Evolutionary conservation across 345 rosid genomes (phyloP), one percentile per base, ranked within the genome.

Genomic region (Citrus sp.): DNA sequence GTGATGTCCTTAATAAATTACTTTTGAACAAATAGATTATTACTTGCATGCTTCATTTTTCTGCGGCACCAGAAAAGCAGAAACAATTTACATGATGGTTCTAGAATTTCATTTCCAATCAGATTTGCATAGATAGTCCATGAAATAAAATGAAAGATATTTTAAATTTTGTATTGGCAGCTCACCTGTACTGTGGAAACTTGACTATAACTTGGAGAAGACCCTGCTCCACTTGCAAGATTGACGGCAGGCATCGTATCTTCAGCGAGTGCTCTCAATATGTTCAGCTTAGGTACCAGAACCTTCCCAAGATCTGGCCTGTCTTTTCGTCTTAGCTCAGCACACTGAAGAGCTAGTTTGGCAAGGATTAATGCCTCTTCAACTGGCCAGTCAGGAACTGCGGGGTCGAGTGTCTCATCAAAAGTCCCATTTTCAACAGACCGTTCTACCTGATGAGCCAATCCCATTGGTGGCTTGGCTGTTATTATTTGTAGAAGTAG

Each of bases 401-500:
- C 72, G 3, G 87, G 87, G 85, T 96, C 99, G 42, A 91, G 88
- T 4, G 83, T 76, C 61, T 83, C 82, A 1, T 69, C 66, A 25
- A 96, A 89, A 51, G 63, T 88, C 76, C 97, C 92, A 1, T 80
- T 85, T 72, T 90, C 91, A 13, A 94, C 90, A 10, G 97, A 87
- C 55, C 65, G 84, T 51, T 90, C 91, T 38, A 96, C 89, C 1
- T 75, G 86, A 80, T 90, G 93, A 56, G 93, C 82, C 84, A 96
- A 81, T 46, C 98, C 98, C 99, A 94, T 96, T 37, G 97, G 97
- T 66, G 95, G 90, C 77, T 85, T 94, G 49, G 95, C 94, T 3
- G 98, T 94, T 80, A 96, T 86, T 30, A 91, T 86, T 76, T 94
- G 99, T 38, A 96, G 89, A 65, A 96, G 89, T 87, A 96, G 58